Evolutionary conservation across 108 stramenopile genomes (phyloP).

Genomic region (Nitzschia inconspicua): DNA sequence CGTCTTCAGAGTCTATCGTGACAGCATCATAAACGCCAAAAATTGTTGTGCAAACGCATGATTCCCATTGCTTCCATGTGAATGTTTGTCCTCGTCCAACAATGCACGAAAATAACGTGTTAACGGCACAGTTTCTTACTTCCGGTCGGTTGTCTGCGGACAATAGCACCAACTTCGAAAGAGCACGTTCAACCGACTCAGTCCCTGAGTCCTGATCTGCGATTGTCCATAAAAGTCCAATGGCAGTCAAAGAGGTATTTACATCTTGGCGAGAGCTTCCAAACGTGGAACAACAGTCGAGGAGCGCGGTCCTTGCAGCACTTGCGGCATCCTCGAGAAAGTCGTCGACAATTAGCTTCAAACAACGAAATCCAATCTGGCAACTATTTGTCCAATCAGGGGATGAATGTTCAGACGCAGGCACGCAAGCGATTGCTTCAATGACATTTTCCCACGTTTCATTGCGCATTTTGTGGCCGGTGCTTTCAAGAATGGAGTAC

Average conservation of each 20-base stretch:
- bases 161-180: constrained; percentile 68
- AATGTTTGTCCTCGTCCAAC: constrained; percentile 80
- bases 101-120: constrained; percentile 89
- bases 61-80: constrained; percentile 71
- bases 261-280: constrained; percentile 83
- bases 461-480: constrained; percentile 54
- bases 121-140: constrained; percentile 89
- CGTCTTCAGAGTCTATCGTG: neutral
- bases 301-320: constrained; percentile 44
- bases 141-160: constrained; percentile 65
- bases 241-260: constrained; percentile 90
- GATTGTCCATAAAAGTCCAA: constrained; percentile 84
- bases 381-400: constrained; percentile 70
- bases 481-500: constrained; percentile 65
- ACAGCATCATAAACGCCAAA: constrained; percentile 56
- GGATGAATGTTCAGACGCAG: constrained; percentile 32
- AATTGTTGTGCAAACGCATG: constrained; percentile 67
- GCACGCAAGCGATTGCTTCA: constrained; percentile 47
- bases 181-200: constrained; percentile 59
- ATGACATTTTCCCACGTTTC: constrained; percentile 57
- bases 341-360: constrained; percentile 91
- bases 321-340: constrained; percentile 61
- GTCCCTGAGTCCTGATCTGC: constrained; percentile 74
- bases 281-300: constrained; percentile 87
- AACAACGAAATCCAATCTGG: constrained; percentile 71